Base-by-base conservation (phyloP, 306 rosid genomes). In the Pueraria montana region DNA sequence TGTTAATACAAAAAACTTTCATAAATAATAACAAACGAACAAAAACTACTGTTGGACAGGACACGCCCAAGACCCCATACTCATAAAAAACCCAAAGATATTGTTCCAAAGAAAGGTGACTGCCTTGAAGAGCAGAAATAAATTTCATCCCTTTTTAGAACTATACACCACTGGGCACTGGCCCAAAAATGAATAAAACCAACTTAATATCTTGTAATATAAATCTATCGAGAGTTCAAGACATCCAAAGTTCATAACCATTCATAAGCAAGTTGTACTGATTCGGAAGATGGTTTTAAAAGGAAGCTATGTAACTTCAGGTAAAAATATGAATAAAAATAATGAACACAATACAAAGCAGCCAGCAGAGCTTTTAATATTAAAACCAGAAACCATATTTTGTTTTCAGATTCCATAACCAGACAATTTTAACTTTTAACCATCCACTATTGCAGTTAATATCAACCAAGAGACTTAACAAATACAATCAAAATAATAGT, bases 151-250 rank as follows among this genome's bases (percentile, higher is more conserved):
- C 11, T 24, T 36, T 70, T 43, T 62, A 78, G 40, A 49, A 27
- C 76, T 40, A 64, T 21, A 84, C 23, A 52, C 72, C n/a, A n/a
- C n/a, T n/a, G n/a, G n/a, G n/a, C 56, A 79, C 77, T 52, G 79
- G 58, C 53, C 67, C 52, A 49, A 55, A 52, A 73, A 53, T 45
- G 49, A 40, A 50, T 32, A 50, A 50, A 53, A 38, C 23, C 52
- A 78, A 50, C 70, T 40, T 8, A 72, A 71, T 71, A 63, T 62
- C 65, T 59, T n/a, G 32, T 32, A 36, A 83, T 58, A 45, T 50
- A 52, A 46, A 49, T 50, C 58, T 12, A 40, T 23, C 18, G 46
- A 76, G 53, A 46, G 3, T 23, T 20, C 27, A 63, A n/a, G 48
- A 43, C 52, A 82, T 9, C 55, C 14, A 1, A 65, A 5, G 70